Conservation (phyloP, 495 filamentous ascomycete genomes). For the Annulohypoxylon maeteangense region DNA sequence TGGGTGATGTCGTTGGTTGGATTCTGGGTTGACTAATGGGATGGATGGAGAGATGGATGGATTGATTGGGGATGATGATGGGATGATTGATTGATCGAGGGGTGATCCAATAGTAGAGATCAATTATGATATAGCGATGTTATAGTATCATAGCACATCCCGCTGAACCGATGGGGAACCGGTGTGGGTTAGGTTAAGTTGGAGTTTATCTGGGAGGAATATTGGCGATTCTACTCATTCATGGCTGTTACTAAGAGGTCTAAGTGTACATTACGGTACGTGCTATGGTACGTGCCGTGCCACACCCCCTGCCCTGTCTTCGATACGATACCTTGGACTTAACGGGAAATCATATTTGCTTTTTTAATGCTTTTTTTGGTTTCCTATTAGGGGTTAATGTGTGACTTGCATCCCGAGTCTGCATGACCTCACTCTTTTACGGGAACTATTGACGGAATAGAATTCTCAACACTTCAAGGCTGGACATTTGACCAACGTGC, state of each 20-base stretch:
- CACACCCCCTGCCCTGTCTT: conserved; percentile 11
- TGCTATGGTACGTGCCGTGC: conserved; percentile 16
- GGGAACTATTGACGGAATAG: background rate
- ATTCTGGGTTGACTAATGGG: too few species aligned
- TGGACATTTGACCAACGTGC: background rate
- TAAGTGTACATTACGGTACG: background rate
- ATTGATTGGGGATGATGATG: background rate
- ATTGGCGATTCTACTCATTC: background rate
- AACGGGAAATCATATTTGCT: conserved; percentile 6
- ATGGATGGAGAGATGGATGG: too few species aligned
- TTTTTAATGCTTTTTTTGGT: background rate
- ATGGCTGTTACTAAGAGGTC: background rate
- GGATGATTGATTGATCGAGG: background rate
- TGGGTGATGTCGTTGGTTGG: conserved; percentile 17
- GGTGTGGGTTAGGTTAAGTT: conserved; percentile 29
- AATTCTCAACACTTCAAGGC: background rate
- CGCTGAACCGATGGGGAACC: background rate
- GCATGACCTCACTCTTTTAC: conserved; percentile 27
- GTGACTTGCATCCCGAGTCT: conserved; percentile 30
- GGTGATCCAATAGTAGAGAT: conserved; percentile 8
- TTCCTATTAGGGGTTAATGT: conserved; percentile 19
- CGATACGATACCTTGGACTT: background rate
- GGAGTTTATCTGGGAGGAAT: background rate
- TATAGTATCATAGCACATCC: too few species aligned
- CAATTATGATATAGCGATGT: conserved; percentile 1